These are phyloP conservation scores for Chlamydomonas applanata DNA, from an alignment of 139 green algal genomes.

Conservation along the genomic window DNA sequence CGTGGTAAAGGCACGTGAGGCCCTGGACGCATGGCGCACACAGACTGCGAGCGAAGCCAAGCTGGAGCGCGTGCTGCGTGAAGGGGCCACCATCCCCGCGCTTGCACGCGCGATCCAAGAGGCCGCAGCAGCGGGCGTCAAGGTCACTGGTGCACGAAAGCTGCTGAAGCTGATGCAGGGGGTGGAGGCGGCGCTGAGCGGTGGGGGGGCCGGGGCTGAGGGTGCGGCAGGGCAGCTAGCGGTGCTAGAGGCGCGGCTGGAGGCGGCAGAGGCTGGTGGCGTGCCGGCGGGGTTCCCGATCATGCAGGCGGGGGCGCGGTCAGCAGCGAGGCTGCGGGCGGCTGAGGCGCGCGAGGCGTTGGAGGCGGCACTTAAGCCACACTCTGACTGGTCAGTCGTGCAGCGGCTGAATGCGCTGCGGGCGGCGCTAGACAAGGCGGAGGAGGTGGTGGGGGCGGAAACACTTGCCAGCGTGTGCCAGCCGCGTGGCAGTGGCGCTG, in stretches of 20 bases:
- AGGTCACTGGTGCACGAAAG: conserved; percentile 43
- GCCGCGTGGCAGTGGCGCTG: conserved; percentile 10
- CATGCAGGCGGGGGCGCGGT: neutral
- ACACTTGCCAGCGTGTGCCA: neutral
- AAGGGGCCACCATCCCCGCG: conserved; percentile 20
- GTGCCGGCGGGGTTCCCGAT: conserved; percentile 19
- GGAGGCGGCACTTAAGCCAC: conserved; percentile 48
- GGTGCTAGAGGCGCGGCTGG: conserved; percentile 37
- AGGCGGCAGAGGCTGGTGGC: conserved; percentile 51
- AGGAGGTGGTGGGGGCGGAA: conserved; percentile 17
- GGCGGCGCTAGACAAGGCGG: conserved; percentile 54
- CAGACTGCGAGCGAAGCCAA: conserved; percentile 54
- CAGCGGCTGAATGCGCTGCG: conserved; percentile 32
- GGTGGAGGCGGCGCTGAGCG: conserved; percentile 63
- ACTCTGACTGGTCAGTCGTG: conserved; percentile 32
- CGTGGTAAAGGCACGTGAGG: conserved; percentile 40
- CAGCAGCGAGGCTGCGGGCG: conserved; percentile 32
- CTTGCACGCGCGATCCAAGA: conserved; percentile 67
- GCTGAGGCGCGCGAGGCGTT: conserved; percentile 37
- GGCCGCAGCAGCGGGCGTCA: conserved; percentile 63
- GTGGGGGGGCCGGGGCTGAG: neutral
- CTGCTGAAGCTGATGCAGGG: conserved; percentile 75
- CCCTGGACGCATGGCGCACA: conserved; percentile 53
- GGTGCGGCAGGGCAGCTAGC: conserved; percentile 27
- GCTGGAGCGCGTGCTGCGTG: conserved; percentile 52